Evolutionary conservation across 2,329 filamentous ascomycete species (phyloP), one percentile per base, ranked within the genome.

Genomic region (Immersiporthe knoxdaviesiana): DNA sequence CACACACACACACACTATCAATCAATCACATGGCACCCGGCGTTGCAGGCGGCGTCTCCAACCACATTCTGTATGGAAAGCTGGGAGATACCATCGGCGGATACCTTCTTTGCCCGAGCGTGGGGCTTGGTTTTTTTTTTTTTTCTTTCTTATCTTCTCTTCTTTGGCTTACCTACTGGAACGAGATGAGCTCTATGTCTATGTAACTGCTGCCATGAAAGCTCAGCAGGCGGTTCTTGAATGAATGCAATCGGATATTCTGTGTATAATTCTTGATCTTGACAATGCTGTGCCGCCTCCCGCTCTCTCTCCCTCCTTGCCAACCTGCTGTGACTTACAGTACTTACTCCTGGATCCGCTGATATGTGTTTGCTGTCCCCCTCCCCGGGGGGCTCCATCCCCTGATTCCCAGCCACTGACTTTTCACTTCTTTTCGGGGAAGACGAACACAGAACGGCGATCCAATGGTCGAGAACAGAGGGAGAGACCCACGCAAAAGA

Each of bases 1-100:
- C 35, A 35, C 35, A 35, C 35, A 35, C 35, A 35, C 35, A 35
- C 35, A 35, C 35, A 35, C 35, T 4, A 35, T 4, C 35, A 39
- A 39, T 39, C 37, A 39, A 41, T 66, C 63, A 66, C 63, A 63
- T 58, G 66, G 69, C 66, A 68, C 67, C 63, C 50, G 69, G 69
- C 66, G 69, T 71, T 71, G 69, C 69, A 66, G 69, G 69, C 69
- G 69, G 69, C 66, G 69, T 71, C 69, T 64, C 63, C 59, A 14
- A 63, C 60, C 44, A 68, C 58, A 50, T 66, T 39, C 37, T 71
- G 67, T 65, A 67, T 58, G 41, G 68, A 69, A 69, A 56, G 66
- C 66, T 63, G 37, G 69, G 66, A 69, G 54, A 71, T 71, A 69
- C 66, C 69, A 68, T 63, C 16, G 50, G 27, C 27, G 63, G 44